These are phyloP conservation scores for Domatiomyces catenatus DNA, from an alignment of 2,329 filamentous ascomycete genomes.

Conservation along the genomic window DNA sequence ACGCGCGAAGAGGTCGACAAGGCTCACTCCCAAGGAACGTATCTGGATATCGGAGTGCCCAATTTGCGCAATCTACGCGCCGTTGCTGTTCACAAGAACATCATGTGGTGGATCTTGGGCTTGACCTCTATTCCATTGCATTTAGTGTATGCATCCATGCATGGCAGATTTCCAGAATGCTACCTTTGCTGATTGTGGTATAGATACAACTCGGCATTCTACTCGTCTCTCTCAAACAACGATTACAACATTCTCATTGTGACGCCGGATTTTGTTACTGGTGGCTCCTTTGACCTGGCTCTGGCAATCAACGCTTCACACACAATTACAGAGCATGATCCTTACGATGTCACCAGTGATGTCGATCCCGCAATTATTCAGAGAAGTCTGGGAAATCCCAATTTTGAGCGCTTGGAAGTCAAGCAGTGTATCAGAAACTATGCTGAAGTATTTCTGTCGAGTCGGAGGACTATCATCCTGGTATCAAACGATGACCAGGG, in stretches of 20 bases:
- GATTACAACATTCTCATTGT: conserved; percentile 15
- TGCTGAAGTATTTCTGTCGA: conserved; percentile 4
- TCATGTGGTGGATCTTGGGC: conserved; percentile 16
- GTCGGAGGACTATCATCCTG: conserved; percentile 9
- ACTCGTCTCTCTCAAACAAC: conserved; percentile 13
- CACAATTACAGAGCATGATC: background rate
- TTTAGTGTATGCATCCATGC: conserved; percentile 11
- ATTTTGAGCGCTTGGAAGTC: conserved; percentile 6
- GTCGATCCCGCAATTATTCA: background rate
- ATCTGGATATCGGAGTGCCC: conserved; percentile 20
- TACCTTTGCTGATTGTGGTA: background rate
- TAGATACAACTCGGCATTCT: conserved; percentile 20
- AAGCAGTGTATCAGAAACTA: conserved; percentile 9
- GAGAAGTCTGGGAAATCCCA: background rate
- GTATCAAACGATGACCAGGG: conserved; percentile 5
- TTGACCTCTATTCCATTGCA: conserved; percentile 18
- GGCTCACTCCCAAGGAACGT: conserved; percentile 16
- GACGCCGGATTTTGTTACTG: conserved; percentile 10
- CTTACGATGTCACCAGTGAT: background rate
- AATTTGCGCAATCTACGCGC: conserved; percentile 18
- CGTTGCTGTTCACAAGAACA: conserved; percentile 5
- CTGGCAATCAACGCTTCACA: background rate
- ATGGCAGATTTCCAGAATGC: background rate
- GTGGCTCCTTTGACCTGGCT: conserved; percentile 1
- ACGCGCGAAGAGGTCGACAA: conserved; percentile 20